Percentiles rank a stretch among this genome's conserved stretches.
Conservation (phyloP, 371 early-diverging fungal species). For the Apophysomyces elegans region DNA sequence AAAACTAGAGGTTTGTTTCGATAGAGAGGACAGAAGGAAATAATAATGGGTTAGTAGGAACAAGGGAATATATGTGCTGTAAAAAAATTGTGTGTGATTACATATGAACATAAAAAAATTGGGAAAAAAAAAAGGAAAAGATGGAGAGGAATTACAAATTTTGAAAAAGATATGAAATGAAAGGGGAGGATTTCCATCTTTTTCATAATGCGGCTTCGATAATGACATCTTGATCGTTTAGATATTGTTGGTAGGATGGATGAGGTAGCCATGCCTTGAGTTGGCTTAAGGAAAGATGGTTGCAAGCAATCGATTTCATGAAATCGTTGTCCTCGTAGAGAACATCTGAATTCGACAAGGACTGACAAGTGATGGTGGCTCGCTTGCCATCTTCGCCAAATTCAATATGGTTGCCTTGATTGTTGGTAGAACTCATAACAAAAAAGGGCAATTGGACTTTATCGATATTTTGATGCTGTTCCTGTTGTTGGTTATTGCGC, state of each 20-base stretch:
- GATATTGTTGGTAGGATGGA: neutral
- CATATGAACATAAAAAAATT: neutral
- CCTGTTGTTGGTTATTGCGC: slow-evolving; percentile 3
- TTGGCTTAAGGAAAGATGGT: neutral
- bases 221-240: neutral
- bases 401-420: neutral
- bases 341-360: neutral
- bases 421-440: neutral
- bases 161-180: neutral
- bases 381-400: neutral
- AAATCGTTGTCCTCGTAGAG: neutral
- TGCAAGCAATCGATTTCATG: neutral
- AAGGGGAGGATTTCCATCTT: too few relatives aligned
- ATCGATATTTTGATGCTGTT: neutral
- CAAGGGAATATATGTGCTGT: too few relatives aligned
- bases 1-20: neutral
- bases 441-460: neutral
- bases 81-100: neutral
- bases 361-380: slow-evolving; percentile 1
- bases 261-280: neutral
- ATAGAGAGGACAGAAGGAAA: neutral
- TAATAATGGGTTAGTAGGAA: neutral
- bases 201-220: slow-evolving; percentile 9
- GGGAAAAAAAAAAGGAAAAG: too few relatives aligned
- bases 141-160: too few relatives aligned